Evolutionary conservation across 441 rosid genomes (phyloP), one percentile per base, ranked within the genome.

Genomic region (Eruca vesicaria): DNA sequence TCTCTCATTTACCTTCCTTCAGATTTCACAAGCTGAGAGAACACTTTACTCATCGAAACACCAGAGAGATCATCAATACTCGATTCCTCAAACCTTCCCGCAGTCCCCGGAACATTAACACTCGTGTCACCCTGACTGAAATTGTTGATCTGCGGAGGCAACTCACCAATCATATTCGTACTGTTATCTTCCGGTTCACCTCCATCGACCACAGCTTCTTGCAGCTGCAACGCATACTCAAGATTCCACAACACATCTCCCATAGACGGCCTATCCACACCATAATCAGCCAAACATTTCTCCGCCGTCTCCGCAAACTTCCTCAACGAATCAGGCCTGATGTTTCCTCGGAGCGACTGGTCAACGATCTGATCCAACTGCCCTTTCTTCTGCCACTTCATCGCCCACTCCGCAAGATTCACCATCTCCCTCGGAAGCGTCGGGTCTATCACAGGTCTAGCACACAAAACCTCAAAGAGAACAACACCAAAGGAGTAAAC

Each of bases 401-500:
- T 88, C 4, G 94, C 94, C 97, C 97, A 91, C 75, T 91, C 97
- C 1, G 97, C 94, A 64, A 91, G 84, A 84, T 88, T 91, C 78
- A 88, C 97, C 94, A 77, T 91, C 75, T 89, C 94, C 78, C 97
- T 77, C 1, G 92, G 85, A 43, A 88, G 89, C 11, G 90, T 69
- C 0, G 92, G 92, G 70, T 88, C 92, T 50, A 88, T 86, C 52
- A 86, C 91, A 11, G 91, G 91, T 75, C 91, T 86, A n/a, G 97
- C 97, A 73, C 97, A 94, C 20, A 94, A 86, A 67, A 91, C 93
- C 82, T 94, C 98, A 3, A 94, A 87, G 48, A 94, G 78, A 29
- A 94, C 98, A 71, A 94, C 98, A 1, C 98, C 98, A 11, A 94
- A 91, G 15, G 98, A 94, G 82, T 94, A 94, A 16, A 94, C 96